Percentiles rank a stretch among this genome's conserved stretches.
Evolutionary conservation across 2,329 filamentous ascomycete species (phyloP).

Genomic region (Ophiocordyceps australis): DNA sequence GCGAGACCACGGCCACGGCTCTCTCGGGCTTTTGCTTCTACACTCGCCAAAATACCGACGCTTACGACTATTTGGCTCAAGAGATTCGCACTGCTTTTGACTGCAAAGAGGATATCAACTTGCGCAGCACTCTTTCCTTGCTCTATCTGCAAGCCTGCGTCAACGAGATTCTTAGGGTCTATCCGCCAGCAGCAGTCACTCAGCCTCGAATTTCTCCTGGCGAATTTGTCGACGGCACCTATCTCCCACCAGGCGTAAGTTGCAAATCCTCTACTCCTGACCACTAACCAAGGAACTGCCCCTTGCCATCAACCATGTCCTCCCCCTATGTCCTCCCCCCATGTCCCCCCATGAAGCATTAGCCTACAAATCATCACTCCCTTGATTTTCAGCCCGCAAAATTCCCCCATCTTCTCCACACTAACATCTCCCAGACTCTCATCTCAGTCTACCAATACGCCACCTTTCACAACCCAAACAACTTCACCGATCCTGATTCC

Average conservation of each 20-base stretch:
- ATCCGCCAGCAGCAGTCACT: conserved; percentile 13
- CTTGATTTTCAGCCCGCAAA: background rate
- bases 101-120: conserved; percentile 16
- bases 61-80: conserved; percentile 11
- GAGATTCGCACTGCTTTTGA: conserved; percentile 17
- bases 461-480: conserved; percentile 20
- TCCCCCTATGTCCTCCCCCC: too few species aligned
- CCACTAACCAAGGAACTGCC: too few species aligned
- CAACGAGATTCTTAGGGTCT: conserved; percentile 22
- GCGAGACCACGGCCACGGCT: conserved; percentile 15
- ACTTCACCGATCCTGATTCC: conserved; percentile 23
- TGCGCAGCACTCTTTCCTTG: conserved; percentile 10
- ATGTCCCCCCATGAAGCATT: too few species aligned
- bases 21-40: conserved; percentile 12
- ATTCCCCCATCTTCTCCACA: background rate
- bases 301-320: too few species aligned
- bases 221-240: conserved; percentile 12
- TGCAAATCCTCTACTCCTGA: too few species aligned
- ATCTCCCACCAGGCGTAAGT: conserved; percentile 16
- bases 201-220: conserved; percentile 12
- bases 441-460: conserved; percentile 24
- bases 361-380: too few species aligned
- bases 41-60: conserved; percentile 11
- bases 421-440: conserved; percentile 12
- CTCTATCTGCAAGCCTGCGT: conserved; percentile 21